Evolutionary conservation across 2,329 filamentous ascomycete genomes (phyloP).

Genomic region (Aureobasidium sp.): DNA sequence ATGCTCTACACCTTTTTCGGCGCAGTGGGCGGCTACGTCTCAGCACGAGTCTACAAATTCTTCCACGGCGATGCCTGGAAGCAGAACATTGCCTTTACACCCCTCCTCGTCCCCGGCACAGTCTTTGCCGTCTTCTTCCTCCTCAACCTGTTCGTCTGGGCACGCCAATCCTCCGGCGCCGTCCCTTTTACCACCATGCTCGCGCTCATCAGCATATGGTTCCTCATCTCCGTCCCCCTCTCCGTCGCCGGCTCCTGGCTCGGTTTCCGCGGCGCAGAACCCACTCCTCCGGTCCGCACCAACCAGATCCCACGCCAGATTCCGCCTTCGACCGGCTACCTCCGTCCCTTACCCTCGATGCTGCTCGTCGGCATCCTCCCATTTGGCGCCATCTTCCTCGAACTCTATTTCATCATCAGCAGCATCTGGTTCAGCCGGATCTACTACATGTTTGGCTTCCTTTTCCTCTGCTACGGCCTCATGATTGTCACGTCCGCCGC

Average conservation of each 20-base stretch:
- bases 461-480: slow-evolving; percentile 93
- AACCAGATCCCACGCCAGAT: slow-evolving; percentile 99
- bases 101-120: slow-evolving; percentile 73
- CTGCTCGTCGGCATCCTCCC: slow-evolving; percentile 86
- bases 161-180: slow-evolving; percentile 81
- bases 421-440: slow-evolving; percentile 98
- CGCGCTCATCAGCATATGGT: slow-evolving; percentile 89
- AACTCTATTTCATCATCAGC: slow-evolving; percentile 99
- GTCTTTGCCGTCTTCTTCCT: slow-evolving; percentile 89
- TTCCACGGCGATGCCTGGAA: slow-evolving; percentile 93
- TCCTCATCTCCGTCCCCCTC: slow-evolving; percentile 87
- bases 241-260: slow-evolving; percentile 88
- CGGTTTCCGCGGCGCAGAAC: slow-evolving; percentile 65
- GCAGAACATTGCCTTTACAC: slow-evolving; percentile 82
- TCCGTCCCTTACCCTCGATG: slow-evolving; percentile 82
- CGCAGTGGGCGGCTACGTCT: slow-evolving; percentile 85
- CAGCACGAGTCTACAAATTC: slow-evolving; percentile 86
- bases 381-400: slow-evolving; percentile 94
- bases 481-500: slow-evolving; percentile 95
- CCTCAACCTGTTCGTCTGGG: slow-evolving; percentile 93
- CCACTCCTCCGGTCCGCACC: slow-evolving; percentile 78
- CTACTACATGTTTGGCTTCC: slow-evolving; percentile 99
- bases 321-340: slow-evolving; percentile 73
- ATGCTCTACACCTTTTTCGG: slow-evolving; percentile 89
- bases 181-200: slow-evolving; percentile 97